Conservation (phyloP, 306 rosid genomes). For the Neltuma alba region DNA sequence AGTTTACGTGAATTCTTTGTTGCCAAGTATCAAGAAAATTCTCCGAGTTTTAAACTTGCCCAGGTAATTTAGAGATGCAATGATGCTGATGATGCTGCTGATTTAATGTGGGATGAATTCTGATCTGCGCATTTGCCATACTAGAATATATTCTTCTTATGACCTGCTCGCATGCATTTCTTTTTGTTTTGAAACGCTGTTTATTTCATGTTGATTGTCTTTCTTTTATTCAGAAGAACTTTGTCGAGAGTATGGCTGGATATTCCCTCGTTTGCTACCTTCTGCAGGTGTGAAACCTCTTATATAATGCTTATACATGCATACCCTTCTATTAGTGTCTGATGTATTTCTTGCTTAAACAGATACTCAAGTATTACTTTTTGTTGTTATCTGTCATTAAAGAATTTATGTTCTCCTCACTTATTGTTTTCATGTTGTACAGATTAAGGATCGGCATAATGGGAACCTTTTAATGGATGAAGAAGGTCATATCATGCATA, state of each 20-base stretch:
- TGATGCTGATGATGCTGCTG: constrained; percentile 25
- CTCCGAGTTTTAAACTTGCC: constrained; percentile 93
- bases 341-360: constrained; percentile 30
- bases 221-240: constrained; percentile 72
- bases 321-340: constrained; percentile 3
- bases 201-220: constrained; percentile 21
- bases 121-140: not conserved
- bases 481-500: constrained; percentile 97
- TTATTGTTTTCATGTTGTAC: constrained; percentile 35
- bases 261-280: constrained; percentile 96
- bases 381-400: constrained; percentile 16
- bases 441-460: constrained; percentile 96
- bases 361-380: constrained; percentile 1
- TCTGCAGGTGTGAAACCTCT: constrained; percentile 69
- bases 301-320: constrained; percentile 25
- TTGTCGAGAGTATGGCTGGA: constrained; percentile 99
- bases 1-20: constrained; percentile 85
- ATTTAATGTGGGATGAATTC: constrained; percentile 18
- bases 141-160: constrained; percentile 7
- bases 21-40: constrained; percentile 83
- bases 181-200: not conserved
- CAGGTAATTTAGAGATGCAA: constrained; percentile 62
- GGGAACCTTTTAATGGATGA: constrained; percentile 95
- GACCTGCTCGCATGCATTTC: not conserved
- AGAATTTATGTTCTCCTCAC: constrained; percentile 23